phyloP scores from a whole-genome alignment of 2,329 filamentous ascomycete species.

The Pseudogymnoascus sp. region DNA sequence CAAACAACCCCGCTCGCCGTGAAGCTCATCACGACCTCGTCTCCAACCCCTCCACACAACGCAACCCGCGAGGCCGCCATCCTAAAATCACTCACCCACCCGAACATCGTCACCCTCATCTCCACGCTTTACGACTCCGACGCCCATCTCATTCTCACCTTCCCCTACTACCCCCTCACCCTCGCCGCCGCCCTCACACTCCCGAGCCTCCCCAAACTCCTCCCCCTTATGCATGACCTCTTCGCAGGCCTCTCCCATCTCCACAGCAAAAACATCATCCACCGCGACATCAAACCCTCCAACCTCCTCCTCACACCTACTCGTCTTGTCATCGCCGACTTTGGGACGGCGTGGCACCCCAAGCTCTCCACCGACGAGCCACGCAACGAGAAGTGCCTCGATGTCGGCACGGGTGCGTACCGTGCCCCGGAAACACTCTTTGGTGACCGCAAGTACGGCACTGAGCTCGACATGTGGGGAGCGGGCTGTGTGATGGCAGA shows the following conservation, averaged over 20 bases:
- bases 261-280: slow-evolving; percentile 71
- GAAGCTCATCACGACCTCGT: slow-evolving; percentile 73
- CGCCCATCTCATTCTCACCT: slow-evolving; percentile 68
- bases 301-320: slow-evolving; percentile 74
- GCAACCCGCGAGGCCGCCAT: slow-evolving; percentile 72
- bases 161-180: slow-evolving; percentile 74
- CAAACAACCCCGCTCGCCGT: slow-evolving; percentile 53
- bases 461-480: slow-evolving; percentile 80
- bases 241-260: slow-evolving; percentile 65
- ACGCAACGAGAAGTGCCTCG: slow-evolving; percentile 65
- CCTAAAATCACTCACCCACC: slow-evolving; percentile 49
- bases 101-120: slow-evolving; percentile 59
- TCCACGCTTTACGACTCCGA: slow-evolving; percentile 66
- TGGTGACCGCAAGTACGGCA: slow-evolving; percentile 65
- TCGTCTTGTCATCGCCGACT: slow-evolving; percentile 64
- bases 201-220: slow-evolving; percentile 29
- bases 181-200: slow-evolving; percentile 53
- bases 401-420: slow-evolving; percentile 89
- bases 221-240: slow-evolving; percentile 52
- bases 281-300: slow-evolving; percentile 89
- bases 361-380: slow-evolving; percentile 54
- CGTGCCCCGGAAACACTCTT: slow-evolving; percentile 86
- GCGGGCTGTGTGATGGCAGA: slow-evolving; percentile 80
- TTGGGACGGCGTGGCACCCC: slow-evolving; percentile 83
- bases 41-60: slow-evolving; percentile 68